Base-by-base conservation (phyloP, 2,329 filamentous ascomycete species). In the Tolypocladium amazonense region DNA sequence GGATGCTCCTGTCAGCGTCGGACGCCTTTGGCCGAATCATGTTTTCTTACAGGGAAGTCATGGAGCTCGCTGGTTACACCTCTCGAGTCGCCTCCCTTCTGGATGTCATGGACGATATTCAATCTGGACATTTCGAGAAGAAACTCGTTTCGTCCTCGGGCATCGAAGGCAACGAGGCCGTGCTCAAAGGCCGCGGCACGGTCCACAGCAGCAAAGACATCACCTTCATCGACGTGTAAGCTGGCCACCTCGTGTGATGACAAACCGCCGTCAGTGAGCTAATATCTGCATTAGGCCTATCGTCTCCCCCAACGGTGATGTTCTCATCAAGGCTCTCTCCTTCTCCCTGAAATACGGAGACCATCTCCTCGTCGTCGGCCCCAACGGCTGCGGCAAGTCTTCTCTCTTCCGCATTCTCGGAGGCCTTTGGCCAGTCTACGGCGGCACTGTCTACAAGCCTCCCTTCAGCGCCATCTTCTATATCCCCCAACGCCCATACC, bases 21-120 rank as follows among this genome's bases (percentile, higher is more conserved):
- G 94, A 99, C 71, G 93, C 93, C 30, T 97, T 97, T 70, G 93
- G 93, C 1, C 88, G 94, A 61, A 81, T 97, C 64, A 97, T 97
- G 92, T 97, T 96, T 76, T 96, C 90, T 2, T 97, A 97, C 80
- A 92, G 96, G 67, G 94, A 99, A 71, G 88, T 99, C 63, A 96
- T 93, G 71, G 93, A 99, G 73, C 80, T 99, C 37, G 94, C 94
- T 0, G 94, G 94, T 41, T 95, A 96, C 76, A 99, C 94, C 0
- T 93, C 92, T 12, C 87, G 94, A 58, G 94, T 99, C 6, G 89
- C 92, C 1, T 90, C 89, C 3, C 79, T 99, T 4, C 80, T 99
- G 18, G 89, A 96, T 61, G 93, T 97, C 56, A 97, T 99, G 85
- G 88, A 93, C 61, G 94, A 99, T 66, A 90, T 97, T 58, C 86